These are phyloP conservation scores for Cadophora sp. DNA, from an alignment of 2,329 filamentous ascomycete species.

Conservation along the genomic window DNA sequence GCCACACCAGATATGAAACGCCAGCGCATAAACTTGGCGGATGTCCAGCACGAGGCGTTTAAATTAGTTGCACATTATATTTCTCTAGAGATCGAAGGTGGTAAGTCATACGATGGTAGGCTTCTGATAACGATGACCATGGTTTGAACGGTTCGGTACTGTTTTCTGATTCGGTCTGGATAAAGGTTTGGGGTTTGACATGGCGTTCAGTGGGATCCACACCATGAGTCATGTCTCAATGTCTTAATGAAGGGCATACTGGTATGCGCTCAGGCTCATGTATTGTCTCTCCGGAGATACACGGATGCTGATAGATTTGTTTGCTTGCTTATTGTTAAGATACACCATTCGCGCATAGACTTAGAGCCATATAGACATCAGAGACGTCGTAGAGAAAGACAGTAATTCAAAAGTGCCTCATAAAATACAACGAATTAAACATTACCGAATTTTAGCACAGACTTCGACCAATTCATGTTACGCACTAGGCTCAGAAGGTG, in stretches of 20 bases:
- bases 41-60: conserved; percentile 26
- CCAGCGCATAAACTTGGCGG: conserved; percentile 40
- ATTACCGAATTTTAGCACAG: no score
- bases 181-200: neutral
- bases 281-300: no score
- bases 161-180: neutral
- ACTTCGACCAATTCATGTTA: no score
- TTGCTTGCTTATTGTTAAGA: neutral
- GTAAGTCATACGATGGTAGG: neutral
- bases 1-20: conserved; percentile 41
- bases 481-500: no score
- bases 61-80: neutral
- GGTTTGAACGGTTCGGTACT: neutral
- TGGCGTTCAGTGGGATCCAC: neutral
- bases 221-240: no score
- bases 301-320: no score
- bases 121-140: neutral
- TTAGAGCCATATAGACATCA: neutral
- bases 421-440: no score
- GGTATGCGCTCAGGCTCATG: no score
- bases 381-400: no score
- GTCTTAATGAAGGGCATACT: no score
- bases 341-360: neutral
- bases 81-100: neutral
- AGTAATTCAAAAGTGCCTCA: no score